Evolutionary conservation across 495 filamentous ascomycete genomes (phyloP), one percentile per base, ranked within the genome.

Genomic region (Acidomyces sp.): DNA sequence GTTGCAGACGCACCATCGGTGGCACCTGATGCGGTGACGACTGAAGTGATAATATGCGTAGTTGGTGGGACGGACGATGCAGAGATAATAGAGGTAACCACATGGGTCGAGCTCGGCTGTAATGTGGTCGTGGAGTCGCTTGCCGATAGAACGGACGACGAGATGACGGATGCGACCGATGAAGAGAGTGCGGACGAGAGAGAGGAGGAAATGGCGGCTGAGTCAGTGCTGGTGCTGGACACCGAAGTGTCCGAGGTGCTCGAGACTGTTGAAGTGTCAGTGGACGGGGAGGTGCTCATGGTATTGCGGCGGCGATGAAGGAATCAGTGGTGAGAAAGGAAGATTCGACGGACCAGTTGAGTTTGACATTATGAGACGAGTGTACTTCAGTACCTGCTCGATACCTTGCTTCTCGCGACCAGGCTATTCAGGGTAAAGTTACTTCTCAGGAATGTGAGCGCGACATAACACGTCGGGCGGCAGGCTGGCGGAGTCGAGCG

Each of bases 21-120:
- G 15, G 38, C 34, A 7, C 49, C 39, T 3, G 43, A 40, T 32
- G 40, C 41, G 2, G 60, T 58, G 32, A 60, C 43, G 16, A 56
- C 34, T 2, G 55, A 57, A 6, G 58, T 61, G 34, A 61, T 33
- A 41, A 59, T 16, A 26, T 51, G 21, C 15, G 58, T 58, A 9
- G 52, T 48, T n/a, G 54, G 58, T n/a, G 57, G 27, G 0, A 21
- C n/a, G 19, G 50, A 37, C 1, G 58, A 48, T 6, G 53, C 55
- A 26, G 51, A 46, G 12, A 47, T 32, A 15, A 39, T 35, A 4
- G 55, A 55, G 10, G 50, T 59, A 17, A 46, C 34, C 9, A 38
- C 20, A 13, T 33, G 32, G n/a, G 49, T 45, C n/a, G 45, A 36
- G 33, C 32, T 39, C 9, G 41, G 18, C 15, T 43, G 10, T 22